Base-by-base conservation (phyloP, 257 asterid genomes). In the Cynanchum wilfordii region DNA sequence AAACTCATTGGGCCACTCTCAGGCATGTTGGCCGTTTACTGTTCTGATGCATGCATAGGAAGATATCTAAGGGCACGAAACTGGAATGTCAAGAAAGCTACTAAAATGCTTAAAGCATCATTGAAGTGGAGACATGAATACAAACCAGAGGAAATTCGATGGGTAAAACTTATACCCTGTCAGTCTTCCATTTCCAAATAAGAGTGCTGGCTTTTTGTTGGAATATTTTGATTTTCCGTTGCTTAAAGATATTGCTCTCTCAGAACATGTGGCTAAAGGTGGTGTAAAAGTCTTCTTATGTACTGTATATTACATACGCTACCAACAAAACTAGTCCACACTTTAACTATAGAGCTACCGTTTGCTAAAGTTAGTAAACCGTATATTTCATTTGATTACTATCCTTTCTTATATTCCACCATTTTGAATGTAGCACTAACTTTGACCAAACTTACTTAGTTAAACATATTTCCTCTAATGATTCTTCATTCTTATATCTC, bases 21-120 rank as follows among this genome's bases (percentile, higher is more conserved):
- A 13, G 96, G 89, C 57, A 87, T 83, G 22, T 73, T 86, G 78
- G 86, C 86, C 15, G 42, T 81, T 10, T 90, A 85, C 71, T 88
- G 98, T 84, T 79, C 93, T 1, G 96, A 92, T 82, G 89, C 88
- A 47, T 79, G 87, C 68, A 79, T 91, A 63, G 38, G 82, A 40
- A 88, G 99, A 81, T 92, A 88, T 82, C 83, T 95, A 80, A 86
- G 79, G 78, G 99, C 99, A 13, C 79, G 93, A 66, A 90, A 81
- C 77, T 88, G 99, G 99, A 86, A 90, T 73, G 96, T 89, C 30
- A 90, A 89, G 82, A 95, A 90, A 83, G 94, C 99, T 9, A 89
- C 84, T 79, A 95, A 86, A 82, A 95, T 95, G 99, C 90, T 95
- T 60, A 92, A 89, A 78, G 87, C 84, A 17, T 84, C 89, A 56